A percentile compares a stretch with the other conserved stretches of the same genome.
These are phyloP conservation scores for Candida sojae DNA, from an alignment of 1,139 yeast species.

Conservation along the genomic window DNA sequence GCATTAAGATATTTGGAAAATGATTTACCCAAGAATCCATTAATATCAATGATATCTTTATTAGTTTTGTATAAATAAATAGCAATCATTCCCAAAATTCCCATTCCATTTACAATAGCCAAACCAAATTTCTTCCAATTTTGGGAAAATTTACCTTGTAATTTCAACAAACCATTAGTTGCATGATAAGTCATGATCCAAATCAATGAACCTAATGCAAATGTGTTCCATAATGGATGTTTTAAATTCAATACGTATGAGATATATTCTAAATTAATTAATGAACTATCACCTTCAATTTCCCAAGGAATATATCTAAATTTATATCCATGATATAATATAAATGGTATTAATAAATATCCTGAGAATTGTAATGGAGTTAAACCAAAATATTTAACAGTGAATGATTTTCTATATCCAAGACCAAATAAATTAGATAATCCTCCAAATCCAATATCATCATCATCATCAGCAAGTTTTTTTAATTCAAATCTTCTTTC, in stretches of 20 bases:
- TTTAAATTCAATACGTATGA: slow-evolving; percentile 38
- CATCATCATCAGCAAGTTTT: slow-evolving; percentile 21
- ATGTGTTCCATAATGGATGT: slow-evolving; percentile 23
- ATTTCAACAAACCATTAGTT: slow-evolving; percentile 37
- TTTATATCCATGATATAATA: slow-evolving; percentile 48
- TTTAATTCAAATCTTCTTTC: not conserved
- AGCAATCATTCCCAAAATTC: slow-evolving; percentile 27
- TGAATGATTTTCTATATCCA: slow-evolving; percentile 50
- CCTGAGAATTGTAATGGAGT: slow-evolving; percentile 64
- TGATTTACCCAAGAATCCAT: slow-evolving; percentile 31
- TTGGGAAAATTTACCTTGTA: slow-evolving; percentile 27
- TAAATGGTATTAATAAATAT: slow-evolving; percentile 47
- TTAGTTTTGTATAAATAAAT: slow-evolving; percentile 23
- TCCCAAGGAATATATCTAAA: slow-evolving; percentile 51
- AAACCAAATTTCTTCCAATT: slow-evolving; percentile 39
- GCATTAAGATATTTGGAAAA: slow-evolving; percentile 26
- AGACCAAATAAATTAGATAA: slow-evolving; percentile 53
- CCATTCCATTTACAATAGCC: slow-evolving; percentile 25
- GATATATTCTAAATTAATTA: slow-evolving; percentile 56
- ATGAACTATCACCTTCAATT: slow-evolving; percentile 67
- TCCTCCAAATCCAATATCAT: slow-evolving; percentile 62
- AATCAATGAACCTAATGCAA: slow-evolving; percentile 22
- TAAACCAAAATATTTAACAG: slow-evolving; percentile 36
- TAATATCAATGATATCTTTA: slow-evolving; percentile 16
- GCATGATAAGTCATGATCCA: slow-evolving; percentile 35